Conservation (phyloP, 2,329 filamentous ascomycete species). For the Calonectria pauciramosa region DNA sequence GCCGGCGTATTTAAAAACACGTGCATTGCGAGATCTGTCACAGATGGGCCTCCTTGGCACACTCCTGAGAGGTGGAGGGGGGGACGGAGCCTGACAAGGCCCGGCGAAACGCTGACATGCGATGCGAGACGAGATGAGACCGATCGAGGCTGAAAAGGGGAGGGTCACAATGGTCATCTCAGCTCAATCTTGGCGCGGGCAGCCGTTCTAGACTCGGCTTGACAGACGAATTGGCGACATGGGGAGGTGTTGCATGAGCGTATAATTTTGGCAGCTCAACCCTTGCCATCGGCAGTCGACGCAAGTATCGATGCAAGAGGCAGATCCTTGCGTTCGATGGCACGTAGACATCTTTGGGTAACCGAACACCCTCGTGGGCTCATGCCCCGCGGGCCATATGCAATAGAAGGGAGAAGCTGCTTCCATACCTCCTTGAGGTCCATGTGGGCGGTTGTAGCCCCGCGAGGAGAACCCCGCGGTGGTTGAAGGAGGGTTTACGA, state of each 20-base stretch:
- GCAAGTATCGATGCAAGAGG: not conserved
- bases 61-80: not conserved
- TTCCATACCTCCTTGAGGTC: not conserved
- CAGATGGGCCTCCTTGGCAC: not conserved
- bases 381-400: not conserved
- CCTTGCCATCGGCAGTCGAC: not conserved
- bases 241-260: conserved; percentile 7
- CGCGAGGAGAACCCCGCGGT: not conserved
- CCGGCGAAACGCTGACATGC: not conserved
- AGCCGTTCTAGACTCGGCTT: not conserved
- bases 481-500: not conserved
- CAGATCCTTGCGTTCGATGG: not conserved
- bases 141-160: not conserved
- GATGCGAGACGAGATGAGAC: conserved; percentile 16
- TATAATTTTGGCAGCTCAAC: not conserved
- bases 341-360: not conserved
- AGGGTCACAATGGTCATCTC: conserved; percentile 1
- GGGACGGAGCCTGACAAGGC: not conserved
- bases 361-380: not conserved
- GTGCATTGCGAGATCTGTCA: conserved; percentile 8
- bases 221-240: not conserved
- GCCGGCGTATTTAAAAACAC: conserved; percentile 13
- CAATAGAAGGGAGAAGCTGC: not conserved
- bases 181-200: not conserved
- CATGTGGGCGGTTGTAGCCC: not conserved